phyloP scores from a whole-genome alignment of 768 basidiomycete genomes.

The Pleurotus ostreatus region DNA sequence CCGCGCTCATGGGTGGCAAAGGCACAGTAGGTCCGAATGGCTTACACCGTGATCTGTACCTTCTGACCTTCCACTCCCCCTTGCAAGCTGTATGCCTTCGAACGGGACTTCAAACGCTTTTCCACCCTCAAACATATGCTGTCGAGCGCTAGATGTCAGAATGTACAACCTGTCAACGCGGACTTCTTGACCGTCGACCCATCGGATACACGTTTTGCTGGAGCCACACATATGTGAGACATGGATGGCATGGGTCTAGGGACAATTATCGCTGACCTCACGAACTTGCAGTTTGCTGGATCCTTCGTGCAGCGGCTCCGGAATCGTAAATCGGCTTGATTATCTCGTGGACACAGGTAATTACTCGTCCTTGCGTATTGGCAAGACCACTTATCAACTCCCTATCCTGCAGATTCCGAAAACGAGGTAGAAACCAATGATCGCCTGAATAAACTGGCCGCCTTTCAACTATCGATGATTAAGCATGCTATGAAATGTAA shows the following conservation, averaged over 20 bases:
- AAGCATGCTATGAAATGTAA: slow-evolving; percentile 94
- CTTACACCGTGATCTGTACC: background rate
- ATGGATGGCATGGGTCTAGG: background rate
- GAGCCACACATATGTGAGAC: slow-evolving; percentile 84
- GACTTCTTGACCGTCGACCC: slow-evolving; percentile 88
- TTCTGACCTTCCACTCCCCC: background rate
- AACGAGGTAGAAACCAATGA: slow-evolving; percentile 55
- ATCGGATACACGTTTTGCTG: slow-evolving; percentile 50
- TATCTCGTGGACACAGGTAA: slow-evolving; percentile 75
- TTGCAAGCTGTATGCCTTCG: slow-evolving; percentile 78
- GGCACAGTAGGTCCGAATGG: slow-evolving; percentile 56
- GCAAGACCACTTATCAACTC: slow-evolving; percentile 4
- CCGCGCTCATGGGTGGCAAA: slow-evolving; percentile 79
- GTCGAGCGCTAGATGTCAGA: slow-evolving; percentile 75
- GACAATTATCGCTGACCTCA: slow-evolving; percentile 1
- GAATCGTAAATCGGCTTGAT: slow-evolving; percentile 88
- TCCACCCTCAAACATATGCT: slow-evolving; percentile 84
- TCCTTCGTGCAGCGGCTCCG: slow-evolving; percentile 94
- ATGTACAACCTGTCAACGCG: slow-evolving; percentile 67
- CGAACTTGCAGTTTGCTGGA: slow-evolving; percentile 69
- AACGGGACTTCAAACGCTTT: slow-evolving; percentile 80
- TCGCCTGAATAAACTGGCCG: slow-evolving; percentile 77
- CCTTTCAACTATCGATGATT: slow-evolving; percentile 89
- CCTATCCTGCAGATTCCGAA: slow-evolving; percentile 42
- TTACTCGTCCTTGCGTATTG: background rate